Base-by-base conservation (phyloP, 257 asterid species). In the Euphrasia confusa region DNA sequence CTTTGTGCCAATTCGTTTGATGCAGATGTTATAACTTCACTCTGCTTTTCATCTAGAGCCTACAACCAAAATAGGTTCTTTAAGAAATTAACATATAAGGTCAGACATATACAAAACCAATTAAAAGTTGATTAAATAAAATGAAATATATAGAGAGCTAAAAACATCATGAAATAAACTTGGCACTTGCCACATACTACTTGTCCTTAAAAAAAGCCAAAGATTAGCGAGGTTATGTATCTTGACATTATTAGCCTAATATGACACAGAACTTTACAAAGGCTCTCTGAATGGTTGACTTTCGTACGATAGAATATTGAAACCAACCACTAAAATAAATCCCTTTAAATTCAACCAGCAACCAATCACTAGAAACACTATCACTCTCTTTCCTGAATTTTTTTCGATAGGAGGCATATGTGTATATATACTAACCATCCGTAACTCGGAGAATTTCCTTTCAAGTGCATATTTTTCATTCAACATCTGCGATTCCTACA, bases 41-140 rank as follows among this genome's bases (percentile, higher is more conserved):
- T 85, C 75, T 93, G 96, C 80, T 87, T 89, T 75, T 89, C 96
- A 79, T 93, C 99, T 57, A 93, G 72, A 58, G 96, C 99, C 99
- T 92, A 72, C 49, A 70, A 68, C 49, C 53, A 54, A 21, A 60
- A 44, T 55, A 39, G 48, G 58, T 63, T 50, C 10, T 7, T 42
- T 42, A 1, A 42, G 2, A 9, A 42, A 7, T 42, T 42, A 12
- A 1, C 24, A 7, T 42, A 42, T 12, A 42, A 42, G 48, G n/a
- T 11, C 48, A 42, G 48, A 12, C 57, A 50, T 3, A 11, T 37
- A 54, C 54, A 39, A 65, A 10, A 52, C 21, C 10, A 37, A 27
- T 68, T 54, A 13, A 52, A 49, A 56, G 62, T 13, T 5, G 52
- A 67, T 9, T 15, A 68, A 42, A 70, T 70, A 67, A 15, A 55